These are phyloP conservation scores for Fusarium liriodendri DNA, from an alignment of 2,329 filamentous ascomycete genomes.

Conservation along the genomic window DNA sequence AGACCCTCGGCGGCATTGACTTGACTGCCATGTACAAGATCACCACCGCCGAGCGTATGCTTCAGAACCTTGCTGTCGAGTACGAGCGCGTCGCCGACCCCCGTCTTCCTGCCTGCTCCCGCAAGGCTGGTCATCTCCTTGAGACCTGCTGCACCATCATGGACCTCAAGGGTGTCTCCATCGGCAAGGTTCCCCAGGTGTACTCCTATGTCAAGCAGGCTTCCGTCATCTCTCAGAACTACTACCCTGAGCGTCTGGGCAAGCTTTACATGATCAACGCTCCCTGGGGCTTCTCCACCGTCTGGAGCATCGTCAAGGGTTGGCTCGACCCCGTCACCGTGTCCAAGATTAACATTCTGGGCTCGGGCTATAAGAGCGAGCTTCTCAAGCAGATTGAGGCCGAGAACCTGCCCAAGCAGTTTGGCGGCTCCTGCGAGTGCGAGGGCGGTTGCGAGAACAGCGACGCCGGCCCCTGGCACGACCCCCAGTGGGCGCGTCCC, in stretches of 20 bases:
- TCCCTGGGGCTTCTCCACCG: constrained; percentile 91
- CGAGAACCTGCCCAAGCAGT: constrained; percentile 89
- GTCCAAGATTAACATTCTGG: constrained; percentile 93
- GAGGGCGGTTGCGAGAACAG: constrained; percentile 84
- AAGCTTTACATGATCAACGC: constrained; percentile 98
- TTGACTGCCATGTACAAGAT: constrained; percentile 91
- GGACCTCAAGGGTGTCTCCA: constrained; percentile 94
- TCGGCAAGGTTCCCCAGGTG: constrained; percentile 83
- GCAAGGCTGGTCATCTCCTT: constrained; percentile 87
- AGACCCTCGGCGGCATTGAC: constrained; percentile 94
- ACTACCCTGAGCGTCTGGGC: constrained; percentile 97
- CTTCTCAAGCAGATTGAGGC: constrained; percentile 85
- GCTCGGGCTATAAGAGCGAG: constrained; percentile 83
- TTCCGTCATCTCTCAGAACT: constrained; percentile 94
- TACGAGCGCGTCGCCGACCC: constrained; percentile 97
- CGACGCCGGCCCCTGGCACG: constrained; percentile 91
- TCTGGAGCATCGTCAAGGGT: constrained; percentile 88
- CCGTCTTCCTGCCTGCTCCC: constrained; percentile 92
- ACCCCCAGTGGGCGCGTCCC: constrained; percentile 73
- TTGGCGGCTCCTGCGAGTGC: constrained; percentile 88
- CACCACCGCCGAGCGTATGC: constrained; percentile 92
- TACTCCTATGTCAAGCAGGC: constrained; percentile 89
- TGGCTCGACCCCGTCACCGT: constrained; percentile 98
- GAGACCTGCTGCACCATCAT: constrained; percentile 99
- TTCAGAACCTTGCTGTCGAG: constrained; percentile 95